phyloP scores from a whole-genome alignment of 345 rosid genomes.

The Angophora floribunda region DNA sequence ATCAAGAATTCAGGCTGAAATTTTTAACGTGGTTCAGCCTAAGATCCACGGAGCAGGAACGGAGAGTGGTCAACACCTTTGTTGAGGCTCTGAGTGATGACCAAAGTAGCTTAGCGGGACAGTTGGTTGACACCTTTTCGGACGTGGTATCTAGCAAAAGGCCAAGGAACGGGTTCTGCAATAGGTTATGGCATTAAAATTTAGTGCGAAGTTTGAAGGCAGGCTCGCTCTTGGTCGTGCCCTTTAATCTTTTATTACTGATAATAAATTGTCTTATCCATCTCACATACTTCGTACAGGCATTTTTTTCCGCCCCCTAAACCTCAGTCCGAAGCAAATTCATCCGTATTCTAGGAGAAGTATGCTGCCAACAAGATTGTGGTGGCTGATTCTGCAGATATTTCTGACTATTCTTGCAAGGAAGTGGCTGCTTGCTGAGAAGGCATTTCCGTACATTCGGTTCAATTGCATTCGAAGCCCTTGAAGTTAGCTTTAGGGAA shows the following conservation, averaged over 20 bases:
- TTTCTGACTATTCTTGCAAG: background rate
- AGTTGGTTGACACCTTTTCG: slow-evolving; percentile 75
- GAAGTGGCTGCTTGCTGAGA: background rate
- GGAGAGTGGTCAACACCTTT: slow-evolving; percentile 82
- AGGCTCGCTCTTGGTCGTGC: slow-evolving; percentile 3
- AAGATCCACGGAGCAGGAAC: slow-evolving; percentile 74
- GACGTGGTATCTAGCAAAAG: slow-evolving; percentile 70
- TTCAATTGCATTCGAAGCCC: background rate
- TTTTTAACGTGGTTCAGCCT: slow-evolving; percentile 94
- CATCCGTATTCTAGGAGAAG: background rate
- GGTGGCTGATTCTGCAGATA: background rate
- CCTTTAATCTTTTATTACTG: slow-evolving; percentile 17
- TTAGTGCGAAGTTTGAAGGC: background rate
- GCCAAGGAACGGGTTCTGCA: slow-evolving; percentile 50
- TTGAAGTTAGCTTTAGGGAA: background rate
- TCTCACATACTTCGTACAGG: background rate
- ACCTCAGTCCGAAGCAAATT: background rate
- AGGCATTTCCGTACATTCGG: background rate
- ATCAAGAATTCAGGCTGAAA: slow-evolving; percentile 72
- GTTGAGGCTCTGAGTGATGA: slow-evolving; percentile 81
- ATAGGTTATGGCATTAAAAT: slow-evolving; percentile 50
- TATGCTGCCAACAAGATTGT: background rate
- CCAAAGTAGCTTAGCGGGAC: slow-evolving; percentile 86
- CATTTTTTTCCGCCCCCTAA: background rate
- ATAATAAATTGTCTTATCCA: background rate